Percentiles rank a stretch among this genome's conserved stretches.
Conservation (phyloP, 306 rosid species). For the Macrotyloma uniflorum region DNA sequence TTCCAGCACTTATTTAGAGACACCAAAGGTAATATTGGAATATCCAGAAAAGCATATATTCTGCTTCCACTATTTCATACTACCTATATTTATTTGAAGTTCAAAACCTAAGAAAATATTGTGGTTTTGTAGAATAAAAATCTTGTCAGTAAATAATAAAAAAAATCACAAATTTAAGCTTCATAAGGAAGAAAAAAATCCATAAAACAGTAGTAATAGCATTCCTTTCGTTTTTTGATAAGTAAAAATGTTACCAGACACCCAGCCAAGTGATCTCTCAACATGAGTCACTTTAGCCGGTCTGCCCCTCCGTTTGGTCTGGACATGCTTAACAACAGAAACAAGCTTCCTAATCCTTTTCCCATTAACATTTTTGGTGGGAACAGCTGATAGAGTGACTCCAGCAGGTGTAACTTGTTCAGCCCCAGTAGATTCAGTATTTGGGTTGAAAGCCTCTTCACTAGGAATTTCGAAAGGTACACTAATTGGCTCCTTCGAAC, state of each 20-base stretch:
- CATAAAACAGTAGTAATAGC: not conserved
- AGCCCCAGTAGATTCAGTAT: conserved; percentile 24
- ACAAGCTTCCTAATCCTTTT: conserved; percentile 28
- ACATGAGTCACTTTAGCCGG: conserved; percentile 19
- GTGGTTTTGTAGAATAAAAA: not conserved
- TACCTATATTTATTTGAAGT: not conserved
- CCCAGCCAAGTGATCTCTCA: conserved; percentile 18
- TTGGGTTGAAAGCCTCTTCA: conserved; percentile 9
- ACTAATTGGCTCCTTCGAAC: conserved; percentile 17
- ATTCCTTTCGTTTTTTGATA: not conserved
- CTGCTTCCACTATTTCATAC: not conserved
- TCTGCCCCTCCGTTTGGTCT: conserved; percentile 40
- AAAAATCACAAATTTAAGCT: not conserved
- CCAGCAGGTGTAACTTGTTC: not conserved
- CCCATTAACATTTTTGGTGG: not conserved
- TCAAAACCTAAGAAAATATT: not conserved
- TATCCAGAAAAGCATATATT: not conserved
- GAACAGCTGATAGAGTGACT: not conserved
- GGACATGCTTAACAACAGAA: conserved; percentile 19
- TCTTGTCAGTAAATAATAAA: not conserved
- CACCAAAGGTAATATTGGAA: not conserved
- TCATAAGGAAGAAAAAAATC: not conserved
- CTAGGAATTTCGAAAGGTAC: conserved; percentile 34
- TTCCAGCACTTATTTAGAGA: not conserved
- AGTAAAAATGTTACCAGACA: conserved; percentile 43